Evolutionary conservation across 352 stramenopile species (phyloP).

Genomic region (Peronosclerospora sorghi): DNA sequence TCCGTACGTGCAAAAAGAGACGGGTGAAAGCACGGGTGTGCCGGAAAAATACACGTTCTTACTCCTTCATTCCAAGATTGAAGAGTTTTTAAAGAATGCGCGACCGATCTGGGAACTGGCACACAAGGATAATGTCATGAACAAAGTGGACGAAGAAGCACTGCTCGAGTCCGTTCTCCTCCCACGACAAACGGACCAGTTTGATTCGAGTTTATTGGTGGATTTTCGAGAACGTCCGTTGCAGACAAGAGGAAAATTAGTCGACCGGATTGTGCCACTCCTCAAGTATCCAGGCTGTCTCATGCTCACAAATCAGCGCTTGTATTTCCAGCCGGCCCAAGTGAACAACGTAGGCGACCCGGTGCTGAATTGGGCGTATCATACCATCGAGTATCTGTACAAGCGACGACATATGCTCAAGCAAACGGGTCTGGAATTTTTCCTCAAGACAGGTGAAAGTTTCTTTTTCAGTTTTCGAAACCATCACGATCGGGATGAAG

Average conservation of each 20-base stretch:
- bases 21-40: conserved; percentile 1
- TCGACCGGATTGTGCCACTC: conserved; percentile 85
- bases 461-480: conserved; percentile 79
- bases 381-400: conserved; percentile 71
- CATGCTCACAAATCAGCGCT: conserved; percentile 85
- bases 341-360: conserved; percentile 88
- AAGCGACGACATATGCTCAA: conserved; percentile 86
- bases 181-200: conserved; percentile 64
- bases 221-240: conserved; percentile 85
- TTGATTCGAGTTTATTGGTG: conserved; percentile 82
- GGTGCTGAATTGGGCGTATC: conserved; percentile 77
- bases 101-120: conserved; percentile 52
- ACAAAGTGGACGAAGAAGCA: conserved; percentile 77
- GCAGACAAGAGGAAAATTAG: conserved; percentile 53
- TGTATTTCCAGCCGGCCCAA: conserved; percentile 87
- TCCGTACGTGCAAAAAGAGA: conserved; percentile 60
- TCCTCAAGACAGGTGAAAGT: conserved; percentile 58
- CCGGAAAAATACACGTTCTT: conserved; percentile 68
- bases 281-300: conserved; percentile 82
- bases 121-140: conserved; percentile 56
- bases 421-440: conserved; percentile 82
- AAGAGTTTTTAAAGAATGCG: conserved; percentile 69
- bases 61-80: conserved; percentile 74
- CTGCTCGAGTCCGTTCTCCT: conserved; percentile 65
- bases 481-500: conserved; percentile 57